These are phyloP conservation scores for Cercospora zeina DNA, from an alignment of 2,329 filamentous ascomycete species.

Conservation along the genomic window DNA sequence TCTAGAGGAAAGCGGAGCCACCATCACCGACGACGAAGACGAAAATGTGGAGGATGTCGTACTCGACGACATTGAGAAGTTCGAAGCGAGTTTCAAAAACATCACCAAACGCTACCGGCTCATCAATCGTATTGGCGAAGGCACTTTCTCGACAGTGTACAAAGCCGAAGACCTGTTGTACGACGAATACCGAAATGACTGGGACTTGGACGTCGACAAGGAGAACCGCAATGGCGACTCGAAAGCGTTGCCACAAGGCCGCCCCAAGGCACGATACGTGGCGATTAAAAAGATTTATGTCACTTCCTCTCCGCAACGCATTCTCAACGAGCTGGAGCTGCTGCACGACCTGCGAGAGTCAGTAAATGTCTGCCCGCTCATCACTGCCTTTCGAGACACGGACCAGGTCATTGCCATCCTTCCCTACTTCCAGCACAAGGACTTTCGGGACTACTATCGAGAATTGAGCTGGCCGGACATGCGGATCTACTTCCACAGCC, in stretches of 20 bases:
- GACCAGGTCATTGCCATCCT: constrained; percentile 95
- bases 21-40: constrained; percentile 55
- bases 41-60: constrained; percentile 66
- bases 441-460: constrained; percentile 93
- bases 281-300: constrained; percentile 99
- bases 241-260: constrained; percentile 23
- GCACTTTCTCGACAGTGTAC: constrained; percentile 98
- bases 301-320: constrained; percentile 88
- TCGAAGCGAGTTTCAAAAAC: constrained; percentile 78
- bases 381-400: constrained; percentile 91
- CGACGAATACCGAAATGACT: constrained; percentile 77
- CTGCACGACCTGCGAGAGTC: constrained; percentile 83
- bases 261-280: constrained; percentile 69
- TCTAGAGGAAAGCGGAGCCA: constrained; percentile 53
- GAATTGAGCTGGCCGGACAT: constrained; percentile 85
- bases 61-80: constrained; percentile 80
- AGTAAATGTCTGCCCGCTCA: constrained; percentile 84
- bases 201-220: constrained; percentile 68
- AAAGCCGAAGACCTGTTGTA: constrained; percentile 94
- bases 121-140: constrained; percentile 96
- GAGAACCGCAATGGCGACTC: constrained; percentile 29
- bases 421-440: constrained; percentile 91
- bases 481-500: constrained; percentile 80
- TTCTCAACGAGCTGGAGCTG: constrained; percentile 93
- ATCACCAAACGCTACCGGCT: constrained; percentile 83